Evolutionary conservation across 192 early-diverging fungal genomes (phyloP).

Genomic region (Hyaloraphidium curvatum): DNA sequence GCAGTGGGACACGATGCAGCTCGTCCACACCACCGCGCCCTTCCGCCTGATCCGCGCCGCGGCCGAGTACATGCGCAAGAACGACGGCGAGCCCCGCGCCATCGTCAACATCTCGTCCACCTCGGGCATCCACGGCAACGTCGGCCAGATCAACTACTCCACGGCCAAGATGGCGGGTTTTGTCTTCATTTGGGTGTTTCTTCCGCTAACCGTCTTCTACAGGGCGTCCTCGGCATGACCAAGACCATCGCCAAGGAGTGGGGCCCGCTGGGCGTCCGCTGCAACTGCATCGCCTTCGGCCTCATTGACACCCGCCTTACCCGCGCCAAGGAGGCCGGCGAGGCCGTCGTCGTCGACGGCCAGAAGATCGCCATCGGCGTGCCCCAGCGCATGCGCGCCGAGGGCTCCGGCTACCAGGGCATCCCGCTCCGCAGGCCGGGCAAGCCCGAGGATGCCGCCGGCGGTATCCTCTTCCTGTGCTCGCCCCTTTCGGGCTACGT

Average conservation of each 20-base stretch:
- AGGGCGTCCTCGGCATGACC: neutral
- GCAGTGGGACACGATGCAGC: slow-evolving; percentile 8
- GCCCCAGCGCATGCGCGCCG: slow-evolving; percentile 22
- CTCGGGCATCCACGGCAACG: slow-evolving; percentile 10
- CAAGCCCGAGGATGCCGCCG: slow-evolving; percentile 40
- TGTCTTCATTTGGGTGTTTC: too few species aligned
- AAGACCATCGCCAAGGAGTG: slow-evolving; percentile 29
- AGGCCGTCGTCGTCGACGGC: slow-evolving; percentile 30
- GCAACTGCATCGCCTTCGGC: slow-evolving; percentile 42
- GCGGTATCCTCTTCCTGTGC: slow-evolving; percentile 30
- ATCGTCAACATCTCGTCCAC: slow-evolving; percentile 25
- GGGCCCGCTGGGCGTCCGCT: slow-evolving; percentile 39
- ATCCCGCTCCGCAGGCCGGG: slow-evolving; percentile 37
- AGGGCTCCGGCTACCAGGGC: slow-evolving; percentile 18
- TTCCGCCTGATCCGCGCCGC: slow-evolving; percentile 42
- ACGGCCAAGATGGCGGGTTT: neutral
- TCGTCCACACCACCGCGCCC: slow-evolving; percentile 41
- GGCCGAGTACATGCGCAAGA: slow-evolving; percentile 28
- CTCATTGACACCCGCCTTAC: slow-evolving; percentile 44
- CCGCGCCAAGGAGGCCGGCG: slow-evolving; percentile 40
- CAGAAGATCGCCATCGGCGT: slow-evolving; percentile 41
- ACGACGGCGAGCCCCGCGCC: slow-evolving; percentile 30
- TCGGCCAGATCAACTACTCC: slow-evolving; percentile 8
- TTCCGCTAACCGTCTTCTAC: too few species aligned
- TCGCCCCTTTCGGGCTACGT: slow-evolving; percentile 33